Conservation (phyloP, 2,329 filamentous ascomycete species). For the Fusarium acutatum region DNA sequence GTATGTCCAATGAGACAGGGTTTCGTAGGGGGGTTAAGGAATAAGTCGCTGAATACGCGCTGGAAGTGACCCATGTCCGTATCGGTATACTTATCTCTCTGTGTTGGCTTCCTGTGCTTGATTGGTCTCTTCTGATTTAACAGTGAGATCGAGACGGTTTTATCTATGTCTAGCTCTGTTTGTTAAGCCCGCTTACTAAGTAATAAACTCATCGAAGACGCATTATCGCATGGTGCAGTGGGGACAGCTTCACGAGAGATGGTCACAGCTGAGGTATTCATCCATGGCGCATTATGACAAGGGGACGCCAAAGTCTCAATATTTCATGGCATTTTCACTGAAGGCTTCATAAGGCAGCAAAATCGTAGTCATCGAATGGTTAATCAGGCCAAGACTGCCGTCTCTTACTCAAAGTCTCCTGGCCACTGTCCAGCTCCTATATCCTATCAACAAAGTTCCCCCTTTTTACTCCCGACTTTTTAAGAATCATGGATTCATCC, state of each 20-base stretch:
- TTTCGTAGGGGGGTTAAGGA: not conserved
- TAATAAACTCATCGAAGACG: not conserved
- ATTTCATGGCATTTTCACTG: not conserved
- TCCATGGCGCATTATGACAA: not conserved
- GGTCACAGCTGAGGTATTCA: not conserved
- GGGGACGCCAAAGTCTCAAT: not conserved
- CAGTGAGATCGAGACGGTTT: not conserved
- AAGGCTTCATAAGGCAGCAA: not conserved
- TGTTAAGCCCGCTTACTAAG: not conserved
- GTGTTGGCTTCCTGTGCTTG: not conserved
- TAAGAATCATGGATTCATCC: constrained; percentile 26
- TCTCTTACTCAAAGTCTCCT: not conserved
- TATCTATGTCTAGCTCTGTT: not conserved
- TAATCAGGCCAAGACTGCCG: not conserved
- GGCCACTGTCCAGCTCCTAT: not conserved
- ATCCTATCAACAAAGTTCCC: not conserved
- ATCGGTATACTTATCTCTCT: not conserved
- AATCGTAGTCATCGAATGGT: not conserved
- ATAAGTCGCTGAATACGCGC: not conserved
- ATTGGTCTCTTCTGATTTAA: not conserved
- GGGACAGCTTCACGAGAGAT: not conserved
- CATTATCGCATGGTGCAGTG: not conserved
- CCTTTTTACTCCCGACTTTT: constrained; percentile 4
- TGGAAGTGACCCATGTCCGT: not conserved
- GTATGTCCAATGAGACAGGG: not conserved